Evolutionary conservation across 805 yeast genomes (phyloP), one percentile per base, ranked within the genome.

Genomic region (Teunomyces funiuensis): DNA sequence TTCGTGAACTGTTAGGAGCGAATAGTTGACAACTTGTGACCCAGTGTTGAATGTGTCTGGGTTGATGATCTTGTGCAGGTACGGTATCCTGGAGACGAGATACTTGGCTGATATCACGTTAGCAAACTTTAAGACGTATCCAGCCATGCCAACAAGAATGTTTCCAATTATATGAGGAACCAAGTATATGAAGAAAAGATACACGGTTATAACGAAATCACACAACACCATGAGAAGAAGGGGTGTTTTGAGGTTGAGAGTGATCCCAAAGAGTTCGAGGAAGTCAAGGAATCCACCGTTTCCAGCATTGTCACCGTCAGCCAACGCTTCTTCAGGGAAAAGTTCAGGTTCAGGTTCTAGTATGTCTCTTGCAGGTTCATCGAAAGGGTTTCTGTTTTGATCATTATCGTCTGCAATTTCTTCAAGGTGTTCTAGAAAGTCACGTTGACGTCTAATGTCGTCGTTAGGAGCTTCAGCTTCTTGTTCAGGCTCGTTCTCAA

Each of bases 101-200:
- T 18, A 31, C 20, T 18, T 18, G 14, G 7, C 3, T 4, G 11
- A 13, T 4, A 18, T 2, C 16, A 3, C 4, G 33, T 14, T 7
- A 2, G 33, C 25, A n/a, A 14, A 10, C 25, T 19, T 20, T 13
- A 26, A n/a, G 5, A n/a, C 34, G 6, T 18, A 17, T 5, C 34
- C 39, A 3, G 27, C n/a, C 17, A 36, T 6, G 13, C 17, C 23
- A 3, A 20, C 23, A 16, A 36, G 22, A n/a, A 17, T 17, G 20
- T 27, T 36, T 7, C 83, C 84, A 3, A 74, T 33, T 31, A 70
- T 50, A 5, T 76, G 71, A 8, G 85, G 83, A 2, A 76, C 45
- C 13, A 73, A 59, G 49, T 77, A 79, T 0, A 75, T 61, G 10
- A 66, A 33, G 22, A 71, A 59, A 28, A 77, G 52, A 43, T 72